These are phyloP conservation scores for Collybiopsis luxurians DNA, from an alignment of 768 basidiomycete genomes.

Conservation along the genomic window DNA sequence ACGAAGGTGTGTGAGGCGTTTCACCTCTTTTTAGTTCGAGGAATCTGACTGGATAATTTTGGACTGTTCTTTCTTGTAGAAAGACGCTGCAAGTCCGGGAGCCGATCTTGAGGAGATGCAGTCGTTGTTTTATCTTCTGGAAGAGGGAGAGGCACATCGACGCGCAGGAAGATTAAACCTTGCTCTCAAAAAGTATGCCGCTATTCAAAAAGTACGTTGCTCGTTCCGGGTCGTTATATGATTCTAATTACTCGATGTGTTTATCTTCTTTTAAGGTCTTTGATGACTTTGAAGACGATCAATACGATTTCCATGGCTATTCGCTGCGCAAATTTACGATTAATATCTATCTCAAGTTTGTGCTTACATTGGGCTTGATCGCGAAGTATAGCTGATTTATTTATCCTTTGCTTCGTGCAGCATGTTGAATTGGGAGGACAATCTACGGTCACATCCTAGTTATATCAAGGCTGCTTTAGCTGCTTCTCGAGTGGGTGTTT, in stretches of 20 bases:
- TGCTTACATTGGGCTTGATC: conserved; percentile 2
- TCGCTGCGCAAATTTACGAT: conserved; percentile 87
- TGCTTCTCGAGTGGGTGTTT: conserved; percentile 56
- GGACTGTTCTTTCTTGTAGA: conserved; percentile 44
- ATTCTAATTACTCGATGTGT: too few species aligned
- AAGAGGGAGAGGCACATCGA: conserved; percentile 74
- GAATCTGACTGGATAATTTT: background rate
- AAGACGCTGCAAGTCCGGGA: conserved; percentile 74
- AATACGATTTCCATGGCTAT: conserved; percentile 98
- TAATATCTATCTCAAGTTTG: conserved; percentile 82
- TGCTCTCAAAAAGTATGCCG: conserved; percentile 83
- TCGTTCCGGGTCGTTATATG: background rate
- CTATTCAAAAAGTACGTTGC: conserved; percentile 62
- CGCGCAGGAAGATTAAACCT: conserved; percentile 64
- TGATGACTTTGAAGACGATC: conserved; percentile 88
- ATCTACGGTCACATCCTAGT: conserved; percentile 68
- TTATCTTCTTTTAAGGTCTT: conserved; percentile 61
- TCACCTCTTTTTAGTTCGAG: background rate
- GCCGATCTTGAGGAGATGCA: conserved; percentile 95
- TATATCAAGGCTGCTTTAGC: conserved; percentile 73
- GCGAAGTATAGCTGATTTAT: background rate
- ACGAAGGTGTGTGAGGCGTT: conserved; percentile 65
- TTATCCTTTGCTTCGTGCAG: conserved; percentile 35
- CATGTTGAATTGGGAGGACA: conserved; percentile 80
- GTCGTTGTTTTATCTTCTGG: conserved; percentile 79